These are phyloP conservation scores for Globisporangium nagaii DNA, from an alignment of 352 stramenopile species.

Conservation along the genomic window DNA sequence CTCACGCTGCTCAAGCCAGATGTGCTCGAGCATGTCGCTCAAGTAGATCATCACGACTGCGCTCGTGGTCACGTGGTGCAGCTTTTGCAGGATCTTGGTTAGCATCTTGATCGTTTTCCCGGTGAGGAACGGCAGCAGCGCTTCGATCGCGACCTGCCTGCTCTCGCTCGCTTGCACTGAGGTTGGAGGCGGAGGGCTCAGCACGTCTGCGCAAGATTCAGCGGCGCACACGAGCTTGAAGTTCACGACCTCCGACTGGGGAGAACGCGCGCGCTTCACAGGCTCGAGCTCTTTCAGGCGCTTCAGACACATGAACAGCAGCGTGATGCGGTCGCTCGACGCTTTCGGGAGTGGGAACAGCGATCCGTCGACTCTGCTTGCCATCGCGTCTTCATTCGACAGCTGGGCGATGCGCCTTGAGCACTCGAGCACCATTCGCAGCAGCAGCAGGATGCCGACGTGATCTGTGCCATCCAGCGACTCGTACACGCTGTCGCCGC, in stretches of 20 bases:
- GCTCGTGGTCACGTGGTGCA: constrained; percentile 53
- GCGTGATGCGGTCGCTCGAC: constrained; percentile 44
- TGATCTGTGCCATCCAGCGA: constrained; percentile 56
- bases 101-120: constrained; percentile 61
- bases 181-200: constrained; percentile 9
- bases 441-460: constrained; percentile 57
- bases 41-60: constrained; percentile 68
- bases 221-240: constrained; percentile 58
- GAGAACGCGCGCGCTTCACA: background rate
- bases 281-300: constrained; percentile 51
- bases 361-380: background rate
- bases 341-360: constrained; percentile 49
- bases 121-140: constrained; percentile 44
- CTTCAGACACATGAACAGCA: constrained; percentile 80
- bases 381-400: background rate
- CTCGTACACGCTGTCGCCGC: constrained; percentile 41
- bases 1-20: constrained; percentile 38
- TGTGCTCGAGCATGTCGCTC: constrained; percentile 31
- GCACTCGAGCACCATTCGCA: constrained; percentile 73
- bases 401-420: constrained; percentile 38
- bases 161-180: background rate
- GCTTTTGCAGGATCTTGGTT: constrained; percentile 68
- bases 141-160: constrained; percentile 30
- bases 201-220: constrained; percentile 26
- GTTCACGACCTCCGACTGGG: constrained; percentile 17